Evolutionary conservation across 2,329 filamentous ascomycete genomes (phyloP).

Genomic region (Calonectria pseudoturangicola): DNA sequence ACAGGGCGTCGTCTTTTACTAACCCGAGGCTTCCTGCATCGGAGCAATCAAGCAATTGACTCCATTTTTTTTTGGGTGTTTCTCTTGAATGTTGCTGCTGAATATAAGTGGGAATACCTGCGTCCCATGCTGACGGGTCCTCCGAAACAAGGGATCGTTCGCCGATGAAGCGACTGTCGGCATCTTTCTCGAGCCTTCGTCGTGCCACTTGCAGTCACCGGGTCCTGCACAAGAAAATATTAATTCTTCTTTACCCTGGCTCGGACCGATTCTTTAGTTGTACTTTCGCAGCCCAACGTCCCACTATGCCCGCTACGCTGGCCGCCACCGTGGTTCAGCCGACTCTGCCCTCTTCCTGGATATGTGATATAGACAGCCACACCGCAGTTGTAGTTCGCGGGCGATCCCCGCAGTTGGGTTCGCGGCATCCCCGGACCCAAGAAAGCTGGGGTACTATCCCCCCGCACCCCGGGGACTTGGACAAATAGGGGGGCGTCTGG

Average conservation of each 20-base stretch:
- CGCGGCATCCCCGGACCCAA: conserved; percentile 1
- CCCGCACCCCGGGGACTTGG: conserved; percentile 4
- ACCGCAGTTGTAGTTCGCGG: not conserved
- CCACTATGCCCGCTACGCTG: not conserved
- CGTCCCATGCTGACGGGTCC: not conserved
- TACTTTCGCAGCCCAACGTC: not conserved
- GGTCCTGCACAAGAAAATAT: not conserved
- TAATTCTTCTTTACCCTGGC: not conserved
- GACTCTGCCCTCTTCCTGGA: not conserved
- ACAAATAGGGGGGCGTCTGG: not conserved
- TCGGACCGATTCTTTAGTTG: not conserved
- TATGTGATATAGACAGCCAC: not conserved
- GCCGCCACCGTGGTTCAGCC: not conserved
- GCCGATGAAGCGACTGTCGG: not conserved
- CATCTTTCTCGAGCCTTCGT: not conserved
- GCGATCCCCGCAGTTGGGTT: not conserved
- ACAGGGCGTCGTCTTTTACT: not conserved
- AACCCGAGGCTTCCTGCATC: not conserved
- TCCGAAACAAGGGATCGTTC: not conserved
- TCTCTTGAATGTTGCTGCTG: not conserved
- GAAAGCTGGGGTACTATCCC: conserved; percentile 11
- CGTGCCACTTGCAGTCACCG: not conserved
- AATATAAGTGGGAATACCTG: not conserved
- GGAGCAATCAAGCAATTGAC: not conserved
- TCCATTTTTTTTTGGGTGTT: not conserved